A percentile compares a stretch with the other conserved stretches of the same genome.
phyloP scores from a whole-genome alignment of 2,329 filamentous ascomycete species.

The Neonectria punicea region DNA sequence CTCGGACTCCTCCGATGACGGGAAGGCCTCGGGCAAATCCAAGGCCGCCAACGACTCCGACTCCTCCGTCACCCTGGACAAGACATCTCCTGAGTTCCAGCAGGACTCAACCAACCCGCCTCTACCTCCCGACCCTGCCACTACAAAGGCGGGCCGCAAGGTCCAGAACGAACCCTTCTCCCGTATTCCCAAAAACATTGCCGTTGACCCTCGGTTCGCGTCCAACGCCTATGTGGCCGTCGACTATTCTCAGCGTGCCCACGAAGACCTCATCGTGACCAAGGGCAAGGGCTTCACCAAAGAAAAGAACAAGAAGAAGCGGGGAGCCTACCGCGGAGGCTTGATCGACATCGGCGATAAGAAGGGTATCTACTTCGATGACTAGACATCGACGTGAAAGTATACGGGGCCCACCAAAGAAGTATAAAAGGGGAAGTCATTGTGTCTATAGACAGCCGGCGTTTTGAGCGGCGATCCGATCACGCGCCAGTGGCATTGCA shows the following conservation, averaged over 20 bases:
- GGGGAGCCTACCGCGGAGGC: constrained; percentile 90
- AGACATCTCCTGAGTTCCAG: constrained; percentile 56
- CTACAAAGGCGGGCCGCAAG: constrained; percentile 53
- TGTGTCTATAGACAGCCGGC: constrained; percentile 21
- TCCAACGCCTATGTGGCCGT: constrained; percentile 87
- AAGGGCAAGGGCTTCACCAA: constrained; percentile 98
- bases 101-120: constrained; percentile 56
- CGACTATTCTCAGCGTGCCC: constrained; percentile 88
- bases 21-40: constrained; percentile 36
- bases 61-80: constrained; percentile 61
- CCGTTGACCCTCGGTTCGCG: constrained; percentile 74
- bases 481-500: constrained; percentile 17
- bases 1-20: constrained; percentile 50
- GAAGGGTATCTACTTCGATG: constrained; percentile 94
- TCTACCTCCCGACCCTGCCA: constrained; percentile 62
- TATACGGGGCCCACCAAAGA: constrained; percentile 1
- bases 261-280: constrained; percentile 88
- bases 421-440: constrained; percentile 2
- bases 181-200: constrained; percentile 75
- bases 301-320: constrained; percentile 99
- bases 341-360: constrained; percentile 83
- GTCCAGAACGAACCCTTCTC: constrained; percentile 77
- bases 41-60: constrained; percentile 49
- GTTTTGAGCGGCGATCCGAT: constrained; percentile 17
- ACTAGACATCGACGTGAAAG: constrained; percentile 60